phyloP scores from a whole-genome alignment of 2,329 filamentous ascomycete species.

The Helicocarpus griseus region DNA sequence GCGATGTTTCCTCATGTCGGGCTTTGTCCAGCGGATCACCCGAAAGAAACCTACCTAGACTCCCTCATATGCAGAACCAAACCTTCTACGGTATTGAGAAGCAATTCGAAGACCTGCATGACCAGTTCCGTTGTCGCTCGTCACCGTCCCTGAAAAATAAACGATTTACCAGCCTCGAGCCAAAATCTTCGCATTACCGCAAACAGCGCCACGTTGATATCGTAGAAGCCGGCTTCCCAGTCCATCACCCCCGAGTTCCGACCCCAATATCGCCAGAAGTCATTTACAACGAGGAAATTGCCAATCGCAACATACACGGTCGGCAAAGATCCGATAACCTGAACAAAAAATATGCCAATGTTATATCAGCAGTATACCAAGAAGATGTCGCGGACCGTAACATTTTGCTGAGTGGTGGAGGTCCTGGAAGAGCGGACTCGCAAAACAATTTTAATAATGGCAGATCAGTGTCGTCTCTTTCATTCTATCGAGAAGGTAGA shows the following conservation, averaged over 20 bases:
- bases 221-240: conserved; percentile 29
- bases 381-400: conserved; percentile 35
- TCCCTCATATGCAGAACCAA: conserved; percentile 18
- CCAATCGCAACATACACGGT: conserved; percentile 32
- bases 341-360: conserved; percentile 19
- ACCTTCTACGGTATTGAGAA: conserved; percentile 30
- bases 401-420: conserved; percentile 20
- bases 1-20: neutral
- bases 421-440: conserved; percentile 14
- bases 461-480: neutral
- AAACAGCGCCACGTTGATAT: conserved; percentile 31
- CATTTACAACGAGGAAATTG: conserved; percentile 35
- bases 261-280: conserved; percentile 22
- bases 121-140: conserved; percentile 23
- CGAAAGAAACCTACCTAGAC: conserved; percentile 9
- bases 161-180: conserved; percentile 13
- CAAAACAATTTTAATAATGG: conserved; percentile 1
- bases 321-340: conserved; percentile 15
- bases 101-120: conserved; percentile 31
- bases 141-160: conserved; percentile 18
- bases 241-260: conserved; percentile 21
- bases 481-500: conserved; percentile 5
- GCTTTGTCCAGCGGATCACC: neutral
- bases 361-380: conserved; percentile 28
- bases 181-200: conserved; percentile 9